Percentiles rank a stretch among this genome's conserved stretches.
These are phyloP conservation scores for Colletotrichum karsti DNA, from an alignment of 2,329 filamentous ascomycete species.

Conservation along the genomic window DNA sequence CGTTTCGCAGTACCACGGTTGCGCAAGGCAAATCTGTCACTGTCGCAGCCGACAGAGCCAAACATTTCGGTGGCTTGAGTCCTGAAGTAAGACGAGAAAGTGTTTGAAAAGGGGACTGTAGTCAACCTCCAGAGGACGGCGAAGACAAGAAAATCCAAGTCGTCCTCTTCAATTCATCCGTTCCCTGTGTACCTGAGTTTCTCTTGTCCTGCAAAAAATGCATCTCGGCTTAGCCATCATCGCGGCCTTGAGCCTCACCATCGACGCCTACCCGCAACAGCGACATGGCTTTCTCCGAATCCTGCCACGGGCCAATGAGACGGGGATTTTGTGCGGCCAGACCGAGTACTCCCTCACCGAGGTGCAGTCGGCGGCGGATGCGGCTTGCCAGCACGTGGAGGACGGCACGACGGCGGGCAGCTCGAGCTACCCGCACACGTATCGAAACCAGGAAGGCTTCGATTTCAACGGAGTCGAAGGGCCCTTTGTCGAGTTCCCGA, in stretches of 20 bases:
- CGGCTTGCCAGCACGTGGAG: conserved; percentile 60
- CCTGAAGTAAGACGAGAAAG: background rate
- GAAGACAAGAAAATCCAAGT: background rate
- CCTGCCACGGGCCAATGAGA: background rate
- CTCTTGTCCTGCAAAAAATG: background rate
- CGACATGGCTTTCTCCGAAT: conserved; percentile 47
- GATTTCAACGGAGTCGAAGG: conserved; percentile 60
- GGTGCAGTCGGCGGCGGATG: conserved; percentile 57
- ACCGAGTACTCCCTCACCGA: conserved; percentile 59
- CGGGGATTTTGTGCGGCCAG: conserved; percentile 54
- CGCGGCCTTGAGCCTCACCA: conserved; percentile 15
- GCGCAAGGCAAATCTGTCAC: background rate
- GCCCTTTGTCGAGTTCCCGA: conserved; percentile 72
- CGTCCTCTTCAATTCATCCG: background rate
- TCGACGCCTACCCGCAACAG: conserved; percentile 40
- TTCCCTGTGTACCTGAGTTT: background rate
- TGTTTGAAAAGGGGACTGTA: background rate
- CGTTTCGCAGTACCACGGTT: background rate
- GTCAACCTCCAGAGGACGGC: background rate
- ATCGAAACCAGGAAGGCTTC: conserved; percentile 72
- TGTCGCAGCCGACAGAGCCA: background rate
- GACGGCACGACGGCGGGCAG: conserved; percentile 45
- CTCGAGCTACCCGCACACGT: conserved; percentile 62
- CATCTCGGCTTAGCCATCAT: conserved; percentile 11
- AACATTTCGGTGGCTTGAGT: background rate